Percentiles rank a stretch among this genome's conserved stretches.
These are phyloP conservation scores for Hymenoscyphus fraxineus DNA, from an alignment of 2,329 filamentous ascomycete species.

Conservation along the genomic window DNA sequence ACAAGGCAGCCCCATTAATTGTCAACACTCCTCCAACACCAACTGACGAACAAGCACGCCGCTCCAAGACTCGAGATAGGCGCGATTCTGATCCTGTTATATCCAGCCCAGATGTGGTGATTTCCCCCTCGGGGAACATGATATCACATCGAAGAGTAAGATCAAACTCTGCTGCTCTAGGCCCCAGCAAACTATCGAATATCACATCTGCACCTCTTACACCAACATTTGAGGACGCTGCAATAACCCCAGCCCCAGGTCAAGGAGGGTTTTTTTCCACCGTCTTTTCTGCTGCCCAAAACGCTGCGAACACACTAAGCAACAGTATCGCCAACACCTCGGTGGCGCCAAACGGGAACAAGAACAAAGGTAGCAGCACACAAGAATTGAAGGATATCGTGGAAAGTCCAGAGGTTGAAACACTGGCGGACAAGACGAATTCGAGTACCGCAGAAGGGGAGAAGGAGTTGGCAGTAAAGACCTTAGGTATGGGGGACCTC, in stretches of 20 bases:
- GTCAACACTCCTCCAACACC: conserved; percentile 66
- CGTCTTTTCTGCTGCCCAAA: conserved; percentile 89
- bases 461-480: conserved; percentile 78
- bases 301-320: conserved; percentile 73
- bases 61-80: conserved; percentile 28
- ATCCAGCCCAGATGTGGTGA: conserved; percentile 48
- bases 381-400: conserved; percentile 32
- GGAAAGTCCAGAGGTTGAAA: conserved; percentile 34
- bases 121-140: conserved; percentile 65
- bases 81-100: conserved; percentile 28
- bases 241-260: conserved; percentile 41
- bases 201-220: conserved; percentile 69
- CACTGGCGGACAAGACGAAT: conserved; percentile 33
- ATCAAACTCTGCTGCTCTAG: conserved; percentile 47
- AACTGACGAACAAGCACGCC: conserved; percentile 41
- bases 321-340: conserved; percentile 69
- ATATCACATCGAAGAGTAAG: conserved; percentile 66
- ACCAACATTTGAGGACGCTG: conserved; percentile 67
- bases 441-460: conserved; percentile 39
- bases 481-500: conserved; percentile 82
- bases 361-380: conserved; percentile 37
- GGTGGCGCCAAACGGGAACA: conserved; percentile 50
- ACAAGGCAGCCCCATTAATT: conserved; percentile 47
- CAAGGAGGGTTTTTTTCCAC: conserved; percentile 84
- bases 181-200: conserved; percentile 83